phyloP scores from a whole-genome alignment of 2,329 filamentous ascomycete species.

The Rasamsonia emersonii region DNA sequence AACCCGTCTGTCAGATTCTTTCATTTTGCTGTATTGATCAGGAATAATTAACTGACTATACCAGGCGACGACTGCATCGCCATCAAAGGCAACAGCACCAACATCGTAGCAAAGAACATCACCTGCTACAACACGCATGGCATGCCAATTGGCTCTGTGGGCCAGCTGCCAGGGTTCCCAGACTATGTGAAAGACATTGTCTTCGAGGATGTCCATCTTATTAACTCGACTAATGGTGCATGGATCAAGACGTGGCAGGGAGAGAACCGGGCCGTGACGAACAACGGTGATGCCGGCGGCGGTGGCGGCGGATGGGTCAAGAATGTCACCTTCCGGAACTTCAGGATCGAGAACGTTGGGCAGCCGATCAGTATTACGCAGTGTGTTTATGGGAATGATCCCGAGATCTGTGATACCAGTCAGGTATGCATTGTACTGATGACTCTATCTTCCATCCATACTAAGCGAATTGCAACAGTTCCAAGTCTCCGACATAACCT shows the following conservation, averaged over 20 bases:
- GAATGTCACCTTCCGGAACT: slow-evolving; percentile 16
- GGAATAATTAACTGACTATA: neutral
- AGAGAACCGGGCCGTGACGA: slow-evolving; percentile 9
- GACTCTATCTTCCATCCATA: no score
- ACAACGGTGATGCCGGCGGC: slow-evolving; percentile 16
- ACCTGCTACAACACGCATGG: slow-evolving; percentile 30
- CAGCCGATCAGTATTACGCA: slow-evolving; percentile 19
- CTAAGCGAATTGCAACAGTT: no score
- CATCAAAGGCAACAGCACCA: slow-evolving; percentile 34
- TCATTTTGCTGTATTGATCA: no score
- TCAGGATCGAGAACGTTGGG: slow-evolving; percentile 15
- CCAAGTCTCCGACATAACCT: no score
- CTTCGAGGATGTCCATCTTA: slow-evolving; percentile 22
- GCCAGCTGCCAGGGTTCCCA: slow-evolving; percentile 27
- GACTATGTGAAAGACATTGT: slow-evolving; percentile 32
- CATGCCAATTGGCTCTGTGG: slow-evolving; percentile 32
- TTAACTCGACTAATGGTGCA: slow-evolving; percentile 15
- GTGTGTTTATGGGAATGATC: slow-evolving; percentile 18
- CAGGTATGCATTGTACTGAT: no score
- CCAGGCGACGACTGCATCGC: slow-evolving; percentile 30
- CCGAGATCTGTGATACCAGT: slow-evolving; percentile 29
- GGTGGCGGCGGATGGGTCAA: slow-evolving; percentile 16
- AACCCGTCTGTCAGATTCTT: no score
- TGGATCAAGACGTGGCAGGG: slow-evolving; percentile 21
- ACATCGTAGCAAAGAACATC: slow-evolving; percentile 31